phyloP scores from a whole-genome alignment of 2,329 filamentous ascomycete genomes.

The Teratosphaeria pseudoeucalypti region DNA sequence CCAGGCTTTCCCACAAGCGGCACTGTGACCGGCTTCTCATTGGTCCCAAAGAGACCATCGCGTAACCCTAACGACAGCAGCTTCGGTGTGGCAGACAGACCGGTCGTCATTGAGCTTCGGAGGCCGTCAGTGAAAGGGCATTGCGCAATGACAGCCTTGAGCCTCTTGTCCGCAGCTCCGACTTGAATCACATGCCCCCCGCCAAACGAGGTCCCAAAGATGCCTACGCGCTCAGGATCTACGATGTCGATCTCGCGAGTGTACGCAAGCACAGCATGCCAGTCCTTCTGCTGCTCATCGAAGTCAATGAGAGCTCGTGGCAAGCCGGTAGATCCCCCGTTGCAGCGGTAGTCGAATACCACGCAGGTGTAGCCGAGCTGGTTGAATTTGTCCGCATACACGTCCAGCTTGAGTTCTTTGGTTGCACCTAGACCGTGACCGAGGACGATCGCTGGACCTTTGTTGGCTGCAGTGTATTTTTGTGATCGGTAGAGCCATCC shows the following conservation, averaged over 20 bases:
- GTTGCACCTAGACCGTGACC: constrained; percentile 9
- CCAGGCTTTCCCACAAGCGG: constrained; percentile 27
- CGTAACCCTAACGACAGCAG: background rate
- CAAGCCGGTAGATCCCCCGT: constrained; percentile 25
- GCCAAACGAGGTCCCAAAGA: constrained; percentile 30
- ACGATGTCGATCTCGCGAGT: constrained; percentile 23
- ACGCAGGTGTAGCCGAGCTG: constrained; percentile 20
- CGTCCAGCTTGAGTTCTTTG: constrained; percentile 15
- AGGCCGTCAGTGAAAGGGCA: constrained; percentile 5
- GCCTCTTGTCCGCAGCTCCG: constrained; percentile 29
- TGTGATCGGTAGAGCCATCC: background rate
- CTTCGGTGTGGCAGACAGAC: background rate
- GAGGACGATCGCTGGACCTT: constrained; percentile 10
- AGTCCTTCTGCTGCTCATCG: constrained; percentile 24
- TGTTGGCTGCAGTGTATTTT: background rate
- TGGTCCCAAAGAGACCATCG: background rate
- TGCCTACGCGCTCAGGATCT: constrained; percentile 23
- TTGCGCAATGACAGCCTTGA: constrained; percentile 32
- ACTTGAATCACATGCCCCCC: constrained; percentile 32
- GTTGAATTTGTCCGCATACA: constrained; percentile 12
- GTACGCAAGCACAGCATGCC: constrained; percentile 31
- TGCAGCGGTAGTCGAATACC: constrained; percentile 28
- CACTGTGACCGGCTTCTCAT: constrained; percentile 3
- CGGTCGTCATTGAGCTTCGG: background rate
- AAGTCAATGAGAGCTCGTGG: constrained; percentile 26